Evolutionary conservation across 129 eudicot genomes (phyloP).

Genomic region (Flaveria robusta): DNA sequence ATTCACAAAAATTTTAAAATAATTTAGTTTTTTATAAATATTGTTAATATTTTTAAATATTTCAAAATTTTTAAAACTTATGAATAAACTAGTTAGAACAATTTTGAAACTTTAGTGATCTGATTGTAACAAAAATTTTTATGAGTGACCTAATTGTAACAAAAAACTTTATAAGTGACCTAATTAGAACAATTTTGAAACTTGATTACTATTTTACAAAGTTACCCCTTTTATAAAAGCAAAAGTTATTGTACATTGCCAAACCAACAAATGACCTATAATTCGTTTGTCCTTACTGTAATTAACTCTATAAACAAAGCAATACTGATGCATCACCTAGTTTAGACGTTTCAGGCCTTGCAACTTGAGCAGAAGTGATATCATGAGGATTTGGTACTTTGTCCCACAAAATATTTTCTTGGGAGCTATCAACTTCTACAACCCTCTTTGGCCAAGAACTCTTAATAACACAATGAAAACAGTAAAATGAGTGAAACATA

Average conservation of each 20-base stretch:
- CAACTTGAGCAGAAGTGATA: conserved; percentile 48
- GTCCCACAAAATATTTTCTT: conserved; percentile 49
- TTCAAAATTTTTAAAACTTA: too few relatives aligned
- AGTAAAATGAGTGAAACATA: background rate
- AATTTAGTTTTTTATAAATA: too few relatives aligned
- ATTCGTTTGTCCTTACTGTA: background rate
- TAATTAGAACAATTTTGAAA: too few relatives aligned
- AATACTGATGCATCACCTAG: conserved; percentile 41
- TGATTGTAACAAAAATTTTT: too few relatives aligned
- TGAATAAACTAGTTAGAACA: too few relatives aligned
- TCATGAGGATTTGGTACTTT: conserved; percentile 50
- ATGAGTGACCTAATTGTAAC: too few relatives aligned
- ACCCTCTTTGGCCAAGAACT: conserved; percentile 79
- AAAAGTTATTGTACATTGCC: background rate
- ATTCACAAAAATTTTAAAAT: too few relatives aligned
- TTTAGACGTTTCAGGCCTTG: conserved; percentile 43
- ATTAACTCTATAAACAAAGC: background rate
- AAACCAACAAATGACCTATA: background rate
- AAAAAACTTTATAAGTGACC: too few relatives aligned
- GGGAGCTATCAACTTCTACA: conserved; percentile 63
- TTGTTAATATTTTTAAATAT: too few relatives aligned
- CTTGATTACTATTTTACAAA: too few relatives aligned
- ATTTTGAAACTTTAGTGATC: too few relatives aligned
- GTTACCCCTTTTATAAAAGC: too few relatives aligned
- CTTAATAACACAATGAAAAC: conserved; percentile 40